phyloP scores from a whole-genome alignment of 176 grass and related monocot genomes.

The Aegilops speltoides region DNA sequence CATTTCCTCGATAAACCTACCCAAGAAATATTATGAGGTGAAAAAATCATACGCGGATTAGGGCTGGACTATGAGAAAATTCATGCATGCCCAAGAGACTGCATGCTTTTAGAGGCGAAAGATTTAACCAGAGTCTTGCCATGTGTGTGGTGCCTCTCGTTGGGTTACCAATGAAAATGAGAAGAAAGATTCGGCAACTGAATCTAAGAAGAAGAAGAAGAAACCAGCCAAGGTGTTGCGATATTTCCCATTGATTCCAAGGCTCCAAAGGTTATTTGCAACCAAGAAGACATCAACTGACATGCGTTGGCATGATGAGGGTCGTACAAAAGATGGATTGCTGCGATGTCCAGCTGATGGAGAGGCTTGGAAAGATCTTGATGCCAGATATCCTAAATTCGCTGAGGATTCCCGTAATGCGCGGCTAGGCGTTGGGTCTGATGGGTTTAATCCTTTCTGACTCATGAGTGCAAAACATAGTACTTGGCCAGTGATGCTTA shows the following conservation, averaged over 20 bases:
- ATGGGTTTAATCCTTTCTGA: conserved; percentile 10
- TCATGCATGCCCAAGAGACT: conserved; percentile 33
- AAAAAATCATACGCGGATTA: conserved; percentile 15
- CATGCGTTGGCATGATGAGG: conserved; percentile 25
- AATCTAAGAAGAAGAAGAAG: not conserved
- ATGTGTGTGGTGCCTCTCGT: not conserved
- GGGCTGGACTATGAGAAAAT: conserved; percentile 27
- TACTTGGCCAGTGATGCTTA: conserved; percentile 27
- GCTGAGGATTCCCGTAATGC: not conserved
- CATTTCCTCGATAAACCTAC: conserved; percentile 1
- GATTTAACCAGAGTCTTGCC: not conserved
- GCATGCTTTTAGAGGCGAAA: not conserved
- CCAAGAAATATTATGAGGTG: conserved; percentile 10
- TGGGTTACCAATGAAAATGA: not conserved
- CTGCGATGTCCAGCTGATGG: not conserved
- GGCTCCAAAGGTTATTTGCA: conserved; percentile 25
- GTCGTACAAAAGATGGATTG: not conserved
- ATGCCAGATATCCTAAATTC: not conserved
- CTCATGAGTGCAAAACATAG: conserved; percentile 12
- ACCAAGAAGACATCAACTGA: not conserved
- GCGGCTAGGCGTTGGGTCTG: not conserved
- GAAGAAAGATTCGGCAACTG: not conserved
- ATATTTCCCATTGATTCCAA: conserved; percentile 36
- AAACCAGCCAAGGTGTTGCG: conserved; percentile 30
- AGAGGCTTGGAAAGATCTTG: not conserved